Evolutionary conservation across 805 yeast species (phyloP), one percentile per base, ranked within the genome.

Genomic region (Monosporozyma solicola): DNA sequence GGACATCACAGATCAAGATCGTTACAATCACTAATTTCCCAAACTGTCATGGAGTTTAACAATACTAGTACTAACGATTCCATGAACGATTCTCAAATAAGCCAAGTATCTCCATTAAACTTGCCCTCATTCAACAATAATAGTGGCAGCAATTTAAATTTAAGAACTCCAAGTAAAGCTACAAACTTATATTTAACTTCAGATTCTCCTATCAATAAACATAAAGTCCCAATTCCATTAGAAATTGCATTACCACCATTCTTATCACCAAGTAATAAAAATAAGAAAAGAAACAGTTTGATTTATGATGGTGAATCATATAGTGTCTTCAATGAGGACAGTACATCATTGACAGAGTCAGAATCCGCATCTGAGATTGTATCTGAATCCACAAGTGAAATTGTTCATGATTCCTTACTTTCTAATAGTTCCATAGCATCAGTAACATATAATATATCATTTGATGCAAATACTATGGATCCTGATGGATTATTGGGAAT

Each of bases 261-360:
- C 31, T 52, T 73, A 20, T 72, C 75, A 0, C 72, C 72, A 5
- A 52, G 55, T 41, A 71, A 72, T 55, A 68, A 62, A 54, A 22
- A 55, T 3, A 63, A 55, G 32, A 44, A 53, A 10, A 59, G 71
- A 45, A 51, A 53, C 2, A 65, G 69, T 25, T 56, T 72, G n/a
- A 55, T 73, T 0, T 73, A 60, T 56, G 72, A 72, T 53, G 77
- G 77, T 9, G 55, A 57, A 9, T 64, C 64, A 8, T 73, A 72
- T 54, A 71, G 71, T 37, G 61, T 66, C 7, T 64, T 53, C 41
- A 51, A 54, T 24, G 59, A 48, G 32, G 54, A 44, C 29, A 27
- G 29, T 33, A 51, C 37, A 8, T n/a, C 22, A 11, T 39, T 49
- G 51, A 32, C 29, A 16, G 11, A 15, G 46, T 22, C 27, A 13